These are phyloP conservation scores for Zymoseptoria pseudotritici DNA, from an alignment of 2,329 filamentous ascomycete genomes.

Conservation along the genomic window DNA sequence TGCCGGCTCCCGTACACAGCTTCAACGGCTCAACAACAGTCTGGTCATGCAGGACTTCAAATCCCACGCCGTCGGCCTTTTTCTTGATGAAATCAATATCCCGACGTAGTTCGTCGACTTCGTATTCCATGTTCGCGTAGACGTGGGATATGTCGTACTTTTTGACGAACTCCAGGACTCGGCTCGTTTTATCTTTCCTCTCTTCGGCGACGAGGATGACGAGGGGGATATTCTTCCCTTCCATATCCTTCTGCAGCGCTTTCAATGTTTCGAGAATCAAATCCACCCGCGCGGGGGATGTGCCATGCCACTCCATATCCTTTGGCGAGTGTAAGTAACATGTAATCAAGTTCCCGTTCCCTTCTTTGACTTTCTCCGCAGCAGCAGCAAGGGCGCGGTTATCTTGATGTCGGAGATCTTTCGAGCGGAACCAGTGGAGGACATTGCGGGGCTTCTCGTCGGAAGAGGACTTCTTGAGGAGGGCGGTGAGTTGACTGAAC, in stretches of 20 bases:
- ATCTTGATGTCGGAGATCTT: constrained; percentile 45
- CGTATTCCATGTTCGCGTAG: constrained; percentile 65
- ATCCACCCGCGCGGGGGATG: constrained; percentile 41
- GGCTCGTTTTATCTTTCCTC: constrained; percentile 36
- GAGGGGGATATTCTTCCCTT: constrained; percentile 43
- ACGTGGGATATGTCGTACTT: constrained; percentile 41
- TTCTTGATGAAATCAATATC: constrained; percentile 39
- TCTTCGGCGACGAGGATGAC: constrained; percentile 38
- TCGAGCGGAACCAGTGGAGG: constrained; percentile 46
- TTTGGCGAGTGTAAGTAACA: constrained; percentile 42
- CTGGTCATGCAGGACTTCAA: constrained; percentile 44
- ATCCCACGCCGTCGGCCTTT: constrained; percentile 30
- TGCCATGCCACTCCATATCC: constrained; percentile 46
- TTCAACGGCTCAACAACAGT: constrained; percentile 42
- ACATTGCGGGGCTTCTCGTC: constrained; percentile 36
- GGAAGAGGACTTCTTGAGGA: constrained; percentile 34
- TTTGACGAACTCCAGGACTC: constrained; percentile 37
- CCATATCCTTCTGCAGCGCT: constrained; percentile 40
- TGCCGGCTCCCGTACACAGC: constrained; percentile 36
- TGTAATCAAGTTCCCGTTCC: constrained; percentile 37
- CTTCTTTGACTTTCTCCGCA: constrained; percentile 39
- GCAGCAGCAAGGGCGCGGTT: constrained; percentile 43
- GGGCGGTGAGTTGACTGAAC: constrained; percentile 35
- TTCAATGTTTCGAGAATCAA: constrained; percentile 41
- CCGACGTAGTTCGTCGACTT: constrained; percentile 74